These are phyloP conservation scores for Ceratorhiza oryzae-sativae DNA, from an alignment of 1,284 basidiomycete species.

Conservation along the genomic window DNA sequence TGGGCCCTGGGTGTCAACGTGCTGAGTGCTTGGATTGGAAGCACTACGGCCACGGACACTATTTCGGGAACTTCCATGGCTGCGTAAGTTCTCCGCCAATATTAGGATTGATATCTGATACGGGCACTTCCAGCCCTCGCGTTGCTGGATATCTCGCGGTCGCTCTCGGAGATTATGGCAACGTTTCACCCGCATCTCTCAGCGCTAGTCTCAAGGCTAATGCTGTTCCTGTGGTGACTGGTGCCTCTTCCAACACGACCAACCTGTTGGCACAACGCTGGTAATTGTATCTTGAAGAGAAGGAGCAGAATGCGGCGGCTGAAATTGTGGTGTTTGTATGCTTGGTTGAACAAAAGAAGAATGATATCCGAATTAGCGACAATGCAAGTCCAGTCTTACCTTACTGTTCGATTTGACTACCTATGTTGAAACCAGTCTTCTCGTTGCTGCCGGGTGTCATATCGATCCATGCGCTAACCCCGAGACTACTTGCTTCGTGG, in stretches of 20 bases:
- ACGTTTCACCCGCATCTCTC: constrained; percentile 25
- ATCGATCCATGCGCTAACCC: too few species aligned
- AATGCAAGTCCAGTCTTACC: too few species aligned
- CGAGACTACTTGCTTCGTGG: too few species aligned
- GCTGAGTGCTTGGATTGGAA: constrained; percentile 75
- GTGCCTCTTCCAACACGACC: constrained; percentile 34
- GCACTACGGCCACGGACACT: constrained; percentile 65
- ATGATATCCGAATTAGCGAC: too few species aligned
- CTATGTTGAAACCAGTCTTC: too few species aligned
- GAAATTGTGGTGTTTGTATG: neutral
- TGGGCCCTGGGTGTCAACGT: constrained; percentile 70
- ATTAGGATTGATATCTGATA: too few species aligned
- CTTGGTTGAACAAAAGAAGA: neutral
- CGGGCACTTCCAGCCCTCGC: constrained; percentile 2
- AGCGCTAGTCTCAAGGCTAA: constrained; percentile 33
- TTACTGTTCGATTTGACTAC: too few species aligned
- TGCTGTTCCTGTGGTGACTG: constrained; percentile 34
- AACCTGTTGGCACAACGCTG: constrained; percentile 40
- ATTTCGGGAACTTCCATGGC: constrained; percentile 80
- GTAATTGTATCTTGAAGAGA: constrained; percentile 22
- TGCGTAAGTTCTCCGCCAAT: constrained; percentile 19
- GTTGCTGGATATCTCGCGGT: constrained; percentile 34
- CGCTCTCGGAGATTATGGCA: constrained; percentile 37
- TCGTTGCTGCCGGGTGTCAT: too few species aligned
- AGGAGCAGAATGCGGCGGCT: neutral